A percentile compares a stretch with the other conserved stretches of the same genome.
These are phyloP conservation scores for Russula brevipes DNA, from an alignment of 768 basidiomycete species.

Conservation along the genomic window DNA sequence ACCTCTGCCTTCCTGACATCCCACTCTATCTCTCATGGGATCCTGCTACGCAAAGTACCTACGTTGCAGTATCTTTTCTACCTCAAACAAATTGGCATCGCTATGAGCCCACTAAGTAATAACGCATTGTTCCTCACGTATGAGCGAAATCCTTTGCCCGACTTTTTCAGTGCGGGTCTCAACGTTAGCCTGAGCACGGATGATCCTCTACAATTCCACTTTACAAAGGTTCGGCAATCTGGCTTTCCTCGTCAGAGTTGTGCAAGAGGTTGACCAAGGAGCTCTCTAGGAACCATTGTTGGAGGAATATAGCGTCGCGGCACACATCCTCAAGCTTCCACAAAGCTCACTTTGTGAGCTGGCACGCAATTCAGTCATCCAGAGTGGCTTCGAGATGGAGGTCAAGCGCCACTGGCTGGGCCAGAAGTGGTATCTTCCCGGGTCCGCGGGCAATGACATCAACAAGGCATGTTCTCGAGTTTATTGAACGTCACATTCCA, in stretches of 20 bases:
- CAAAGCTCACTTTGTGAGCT: slow-evolving; percentile 93
- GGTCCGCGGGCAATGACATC: slow-evolving; percentile 92
- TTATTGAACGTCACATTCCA: too few species aligned
- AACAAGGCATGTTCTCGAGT: slow-evolving; percentile 61
- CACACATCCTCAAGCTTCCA: slow-evolving; percentile 94
- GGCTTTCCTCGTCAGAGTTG: not conserved
- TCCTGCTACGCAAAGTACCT: slow-evolving; percentile 94
- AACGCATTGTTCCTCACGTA: slow-evolving; percentile 96
- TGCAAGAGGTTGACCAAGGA: not conserved
- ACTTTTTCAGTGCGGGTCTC: slow-evolving; percentile 93
- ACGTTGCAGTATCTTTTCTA: slow-evolving; percentile 97
- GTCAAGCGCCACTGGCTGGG: slow-evolving; percentile 95
- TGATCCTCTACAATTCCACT: slow-evolving; percentile 95
- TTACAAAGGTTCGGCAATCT: slow-evolving; percentile 70
- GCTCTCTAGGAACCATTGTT: slow-evolving; percentile 73
- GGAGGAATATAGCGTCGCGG: slow-evolving; percentile 97
- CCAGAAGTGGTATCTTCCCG: slow-evolving; percentile 87
- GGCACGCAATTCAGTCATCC: slow-evolving; percentile 95
- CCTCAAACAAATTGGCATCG: slow-evolving; percentile 95
- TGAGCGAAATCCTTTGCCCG: slow-evolving; percentile 93
- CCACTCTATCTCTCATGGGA: slow-evolving; percentile 99
- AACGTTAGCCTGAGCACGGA: slow-evolving; percentile 97
- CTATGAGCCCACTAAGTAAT: slow-evolving; percentile 98
- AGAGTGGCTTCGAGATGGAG: slow-evolving; percentile 98
- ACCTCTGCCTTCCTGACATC: slow-evolving; percentile 94